Percentiles rank a stretch among this genome's conserved stretches.
Evolutionary conservation across 2,329 filamentous ascomycete species (phyloP).

Genomic region (Bipolaris oryzae): DNA sequence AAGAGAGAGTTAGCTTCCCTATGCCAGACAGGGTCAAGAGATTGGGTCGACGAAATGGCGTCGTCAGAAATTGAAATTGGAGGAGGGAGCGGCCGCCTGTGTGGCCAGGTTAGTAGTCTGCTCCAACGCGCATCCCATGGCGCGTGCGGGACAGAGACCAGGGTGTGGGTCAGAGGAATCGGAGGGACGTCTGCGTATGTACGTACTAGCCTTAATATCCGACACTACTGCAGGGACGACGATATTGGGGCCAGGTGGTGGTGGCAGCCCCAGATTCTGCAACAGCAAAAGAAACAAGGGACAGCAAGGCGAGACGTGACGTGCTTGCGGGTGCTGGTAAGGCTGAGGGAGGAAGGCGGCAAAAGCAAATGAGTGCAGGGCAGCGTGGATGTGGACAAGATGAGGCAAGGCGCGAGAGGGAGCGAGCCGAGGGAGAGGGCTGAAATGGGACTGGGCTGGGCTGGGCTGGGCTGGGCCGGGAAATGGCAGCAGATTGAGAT

Average conservation of each 20-base stretch:
- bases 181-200: neutral
- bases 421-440: too few relatives aligned
- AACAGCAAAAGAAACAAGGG: neutral
- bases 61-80: constrained; percentile 16
- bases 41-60: constrained; percentile 5
- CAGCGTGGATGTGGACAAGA: too few relatives aligned
- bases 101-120: constrained; percentile 19
- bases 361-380: neutral
- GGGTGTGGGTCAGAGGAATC: constrained; percentile 14
- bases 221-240: constrained; percentile 28
- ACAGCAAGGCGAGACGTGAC: neutral
- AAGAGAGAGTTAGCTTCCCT: constrained; percentile 21
- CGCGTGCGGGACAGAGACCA: constrained; percentile 24
- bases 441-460: too few relatives aligned
- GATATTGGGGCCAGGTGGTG: neutral
- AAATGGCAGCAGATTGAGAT: too few relatives aligned
- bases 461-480: neutral
- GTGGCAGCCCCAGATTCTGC: constrained; percentile 14
- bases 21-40: constrained; percentile 10
- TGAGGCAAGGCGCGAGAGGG: neutral
- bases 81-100: constrained; percentile 16
- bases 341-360: neutral
- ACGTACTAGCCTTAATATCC: constrained; percentile 13
- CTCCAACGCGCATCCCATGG: constrained; percentile 18
- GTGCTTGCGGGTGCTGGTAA: neutral